Evolutionary conservation across 192 early-diverging fungal genomes (phyloP).

Genomic region (Tieghemiomyces parasiticus): DNA sequence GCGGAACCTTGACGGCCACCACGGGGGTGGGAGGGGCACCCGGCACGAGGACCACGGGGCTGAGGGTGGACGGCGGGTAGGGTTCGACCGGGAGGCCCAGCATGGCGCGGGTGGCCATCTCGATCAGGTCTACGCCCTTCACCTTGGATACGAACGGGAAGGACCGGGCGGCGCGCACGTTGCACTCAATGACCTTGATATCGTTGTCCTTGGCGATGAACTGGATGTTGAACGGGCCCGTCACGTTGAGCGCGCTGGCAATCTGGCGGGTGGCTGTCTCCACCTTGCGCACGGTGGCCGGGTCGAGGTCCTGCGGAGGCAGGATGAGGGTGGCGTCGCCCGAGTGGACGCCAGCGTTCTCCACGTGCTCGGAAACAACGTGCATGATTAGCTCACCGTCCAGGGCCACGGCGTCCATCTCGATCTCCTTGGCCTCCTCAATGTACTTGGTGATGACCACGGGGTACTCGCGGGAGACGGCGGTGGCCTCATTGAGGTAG

Average conservation of each 20-base stretch:
- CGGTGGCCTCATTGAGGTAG: slow-evolving; percentile 80
- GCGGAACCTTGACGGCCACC: slow-evolving; percentile 93
- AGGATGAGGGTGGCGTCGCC: slow-evolving; percentile 93
- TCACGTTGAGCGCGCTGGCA: slow-evolving; percentile 82
- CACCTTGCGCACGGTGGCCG: slow-evolving; percentile 86
- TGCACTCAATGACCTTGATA: slow-evolving; percentile 99
- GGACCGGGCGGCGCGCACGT: slow-evolving; percentile 88
- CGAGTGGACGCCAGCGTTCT: slow-evolving; percentile 98
- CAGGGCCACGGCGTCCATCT: slow-evolving; percentile 94
- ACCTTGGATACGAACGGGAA: slow-evolving; percentile 99
- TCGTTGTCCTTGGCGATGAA: slow-evolving; percentile 99
- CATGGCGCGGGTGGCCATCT: slow-evolving; percentile 94
- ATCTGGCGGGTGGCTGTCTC: slow-evolving; percentile 85
- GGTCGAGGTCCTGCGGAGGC: slow-evolving; percentile 90
- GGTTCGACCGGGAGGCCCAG: slow-evolving; percentile 61
- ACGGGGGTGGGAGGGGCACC: slow-evolving; percentile 52
- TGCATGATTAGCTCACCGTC: slow-evolving; percentile 89
- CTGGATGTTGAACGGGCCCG: slow-evolving; percentile 98
- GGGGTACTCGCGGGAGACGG: slow-evolving; percentile 84
- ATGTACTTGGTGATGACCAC: slow-evolving; percentile 99
- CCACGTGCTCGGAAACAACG: slow-evolving; percentile 94
- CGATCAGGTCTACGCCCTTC: slow-evolving; percentile 83
- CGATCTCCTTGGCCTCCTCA: slow-evolving; percentile 96
- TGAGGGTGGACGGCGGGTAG: slow-evolving; percentile 54
- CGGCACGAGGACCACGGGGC: neutral